phyloP scores from a whole-genome alignment of 1,284 basidiomycete genomes.

The Ustilago tritici region DNA sequence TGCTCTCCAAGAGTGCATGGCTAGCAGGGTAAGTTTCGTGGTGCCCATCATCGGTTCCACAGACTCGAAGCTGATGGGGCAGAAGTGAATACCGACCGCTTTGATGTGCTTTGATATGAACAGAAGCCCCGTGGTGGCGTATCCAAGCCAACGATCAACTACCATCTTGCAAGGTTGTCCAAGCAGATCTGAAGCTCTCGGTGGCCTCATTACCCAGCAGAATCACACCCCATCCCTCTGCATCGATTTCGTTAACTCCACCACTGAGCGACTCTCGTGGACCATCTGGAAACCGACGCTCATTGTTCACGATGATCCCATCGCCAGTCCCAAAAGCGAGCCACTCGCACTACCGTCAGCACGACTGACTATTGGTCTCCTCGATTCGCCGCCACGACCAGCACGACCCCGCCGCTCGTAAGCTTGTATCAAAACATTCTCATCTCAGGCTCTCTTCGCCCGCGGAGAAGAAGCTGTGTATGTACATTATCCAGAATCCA shows the following conservation, averaged over 20 bases:
- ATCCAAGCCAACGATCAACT: conserved; percentile 67
- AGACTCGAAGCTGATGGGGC: background rate
- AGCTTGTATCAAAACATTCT: conserved; percentile 14
- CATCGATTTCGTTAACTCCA: background rate
- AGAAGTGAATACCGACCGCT: background rate
- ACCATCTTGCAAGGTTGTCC: conserved; percentile 65
- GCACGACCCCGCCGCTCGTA: background rate
- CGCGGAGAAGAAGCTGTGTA: conserved; percentile 14
- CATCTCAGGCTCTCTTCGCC: background rate
- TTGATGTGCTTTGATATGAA: background rate
- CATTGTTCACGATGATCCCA: background rate
- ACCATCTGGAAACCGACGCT: background rate
- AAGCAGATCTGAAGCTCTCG: conserved; percentile 53
- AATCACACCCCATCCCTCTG: background rate
- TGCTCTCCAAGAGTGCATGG: conserved; percentile 85
- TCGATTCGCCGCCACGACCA: background rate
- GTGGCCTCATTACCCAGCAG: background rate
- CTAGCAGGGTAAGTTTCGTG: conserved; percentile 77
- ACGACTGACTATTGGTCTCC: background rate
- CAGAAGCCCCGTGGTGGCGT: conserved; percentile 46
- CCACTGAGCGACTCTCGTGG: background rate
- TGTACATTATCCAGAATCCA: conserved; percentile 23
- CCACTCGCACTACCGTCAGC: background rate
- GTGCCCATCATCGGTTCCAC: background rate
- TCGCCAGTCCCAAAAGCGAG: background rate